Percentiles rank a stretch among this genome's conserved stretches.
Conservation (phyloP, 179 eudicot species). For the Spinacia oleracea region DNA sequence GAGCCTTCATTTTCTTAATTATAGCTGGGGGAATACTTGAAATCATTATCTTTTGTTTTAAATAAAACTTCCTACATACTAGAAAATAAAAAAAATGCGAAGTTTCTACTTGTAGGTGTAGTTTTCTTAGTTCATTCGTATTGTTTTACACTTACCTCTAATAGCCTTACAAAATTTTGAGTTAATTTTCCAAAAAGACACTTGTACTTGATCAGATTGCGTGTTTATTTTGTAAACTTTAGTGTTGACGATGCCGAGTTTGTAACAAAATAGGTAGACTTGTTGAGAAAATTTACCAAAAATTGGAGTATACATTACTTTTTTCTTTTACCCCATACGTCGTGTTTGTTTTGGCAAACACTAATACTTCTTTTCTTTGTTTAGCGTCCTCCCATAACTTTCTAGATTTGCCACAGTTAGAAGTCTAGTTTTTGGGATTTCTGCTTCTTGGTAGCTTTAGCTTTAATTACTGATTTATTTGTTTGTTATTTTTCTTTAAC, state of each 20-base stretch:
- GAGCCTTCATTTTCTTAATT: not conserved
- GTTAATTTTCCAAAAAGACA: not conserved
- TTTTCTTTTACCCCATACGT: too few relatives aligned
- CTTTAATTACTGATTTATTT: not conserved
- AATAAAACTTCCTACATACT: not conserved
- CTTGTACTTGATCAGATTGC: too few relatives aligned
- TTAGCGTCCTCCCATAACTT: not conserved
- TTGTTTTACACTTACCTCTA: not conserved
- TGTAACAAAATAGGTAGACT: not conserved
- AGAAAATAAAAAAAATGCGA: too few relatives aligned
- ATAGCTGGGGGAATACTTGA: not conserved
- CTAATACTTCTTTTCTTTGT: too few relatives aligned
- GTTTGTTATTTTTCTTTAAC: not conserved
- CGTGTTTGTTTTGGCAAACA: too few relatives aligned
- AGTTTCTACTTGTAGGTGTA: not conserved
- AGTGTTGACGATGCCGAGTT: not conserved
- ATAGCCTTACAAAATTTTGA: too few relatives aligned
- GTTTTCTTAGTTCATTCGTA: too few relatives aligned
- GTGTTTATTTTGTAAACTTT: too few relatives aligned
- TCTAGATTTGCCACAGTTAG: too few relatives aligned
- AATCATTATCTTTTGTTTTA: too few relatives aligned
- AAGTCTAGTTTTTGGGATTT: not conserved
- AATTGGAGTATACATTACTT: not conserved
- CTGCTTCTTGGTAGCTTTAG: not conserved
- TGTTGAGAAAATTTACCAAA: not conserved